Conservation (phyloP, 257 asterid species). For the Parsonsia alboflavescens region DNA sequence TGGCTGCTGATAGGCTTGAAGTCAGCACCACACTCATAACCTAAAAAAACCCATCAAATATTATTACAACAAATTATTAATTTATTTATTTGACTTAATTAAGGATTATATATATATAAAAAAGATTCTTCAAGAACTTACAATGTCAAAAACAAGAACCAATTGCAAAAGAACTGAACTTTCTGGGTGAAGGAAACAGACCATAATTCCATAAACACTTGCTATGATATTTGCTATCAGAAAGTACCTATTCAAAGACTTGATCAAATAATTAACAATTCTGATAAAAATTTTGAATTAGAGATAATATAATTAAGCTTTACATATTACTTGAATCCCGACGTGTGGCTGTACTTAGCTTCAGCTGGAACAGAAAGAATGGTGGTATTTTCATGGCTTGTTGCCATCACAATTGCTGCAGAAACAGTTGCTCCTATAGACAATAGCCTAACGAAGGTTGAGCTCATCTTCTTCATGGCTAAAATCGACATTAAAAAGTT, state of each 20-base stretch:
- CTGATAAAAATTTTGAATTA: not conserved
- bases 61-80: too few species aligned
- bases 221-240: not conserved
- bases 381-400: not conserved
- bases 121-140: not conserved
- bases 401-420: conserved; percentile 3
- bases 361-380: not conserved
- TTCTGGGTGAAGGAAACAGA: not conserved
- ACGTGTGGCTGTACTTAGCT: not conserved
- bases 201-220: not conserved
- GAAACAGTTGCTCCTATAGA: not conserved
- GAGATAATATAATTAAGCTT: too few species aligned
- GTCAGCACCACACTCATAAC: not conserved
- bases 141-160: not conserved
- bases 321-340: not conserved
- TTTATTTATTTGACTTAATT: too few species aligned
- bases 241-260: not conserved
- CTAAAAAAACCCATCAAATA: not conserved
- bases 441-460: not conserved
- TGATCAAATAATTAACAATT: not conserved
- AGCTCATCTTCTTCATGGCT: not conserved
- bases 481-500: not conserved
- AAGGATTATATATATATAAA: too few species aligned
- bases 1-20: conserved; percentile 7
- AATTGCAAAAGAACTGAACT: not conserved